These are phyloP conservation scores for Porodaedalea pini DNA, from an alignment of 1,284 basidiomycete genomes.

Conservation along the genomic window DNA sequence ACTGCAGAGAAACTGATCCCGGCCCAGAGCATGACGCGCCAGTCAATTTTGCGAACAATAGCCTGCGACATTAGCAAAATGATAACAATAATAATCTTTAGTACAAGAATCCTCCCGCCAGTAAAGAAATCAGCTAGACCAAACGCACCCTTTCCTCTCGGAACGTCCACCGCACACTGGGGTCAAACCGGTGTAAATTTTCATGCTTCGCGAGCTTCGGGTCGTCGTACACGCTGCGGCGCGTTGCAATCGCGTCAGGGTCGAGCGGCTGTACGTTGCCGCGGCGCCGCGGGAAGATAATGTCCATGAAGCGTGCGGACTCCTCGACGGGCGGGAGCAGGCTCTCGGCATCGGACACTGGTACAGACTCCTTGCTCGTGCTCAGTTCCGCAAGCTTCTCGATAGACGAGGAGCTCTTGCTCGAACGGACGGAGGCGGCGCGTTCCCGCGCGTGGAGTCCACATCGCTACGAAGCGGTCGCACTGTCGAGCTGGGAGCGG, in stretches of 20 bases:
- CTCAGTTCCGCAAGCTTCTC: neutral
- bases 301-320: neutral
- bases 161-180: slow-evolving; percentile 64
- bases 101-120: too few species aligned
- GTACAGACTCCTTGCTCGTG: neutral
- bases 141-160: slow-evolving; percentile 54
- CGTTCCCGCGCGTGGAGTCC: too few species aligned
- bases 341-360: neutral
- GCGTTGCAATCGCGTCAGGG: slow-evolving; percentile 49
- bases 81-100: neutral
- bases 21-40: slow-evolving; percentile 62
- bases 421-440: neutral
- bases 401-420: neutral
- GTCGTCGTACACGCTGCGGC: slow-evolving; percentile 56
- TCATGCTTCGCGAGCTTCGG: slow-evolving; percentile 50
- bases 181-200: slow-evolving; percentile 64
- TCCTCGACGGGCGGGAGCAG: neutral
- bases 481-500: neutral
- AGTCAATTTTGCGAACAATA: slow-evolving; percentile 58
- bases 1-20: slow-evolving; percentile 60
- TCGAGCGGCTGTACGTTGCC: slow-evolving; percentile 22
- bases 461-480: too few species aligned
- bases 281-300: neutral
- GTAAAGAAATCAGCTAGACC: neutral
- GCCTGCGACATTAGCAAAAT: slow-evolving; percentile 30